phyloP scores from a whole-genome alignment of 192 early-diverging fungal species.

The Coemansia sp. region DNA sequence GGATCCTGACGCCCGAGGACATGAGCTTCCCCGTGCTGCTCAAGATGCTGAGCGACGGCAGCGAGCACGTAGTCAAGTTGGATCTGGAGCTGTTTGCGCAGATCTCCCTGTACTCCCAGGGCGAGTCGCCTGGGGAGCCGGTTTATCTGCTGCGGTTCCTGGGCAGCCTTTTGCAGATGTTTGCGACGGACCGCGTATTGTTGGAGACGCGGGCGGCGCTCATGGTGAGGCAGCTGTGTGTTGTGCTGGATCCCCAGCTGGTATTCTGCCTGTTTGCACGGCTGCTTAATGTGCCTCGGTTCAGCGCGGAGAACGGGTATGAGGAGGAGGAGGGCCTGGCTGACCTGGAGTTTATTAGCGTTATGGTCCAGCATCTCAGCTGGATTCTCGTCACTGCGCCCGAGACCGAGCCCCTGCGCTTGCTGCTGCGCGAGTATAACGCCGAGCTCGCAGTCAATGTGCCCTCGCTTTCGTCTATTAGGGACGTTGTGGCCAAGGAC shows the following conservation, averaged over 20 bases:
- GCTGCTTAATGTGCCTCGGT: constrained; percentile 65
- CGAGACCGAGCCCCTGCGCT: constrained; percentile 79
- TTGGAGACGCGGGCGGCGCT: constrained; percentile 87
- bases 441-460: constrained; percentile 39
- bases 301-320: constrained; percentile 5
- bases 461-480: constrained; percentile 12
- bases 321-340: constrained; percentile 6
- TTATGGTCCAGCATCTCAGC: constrained; percentile 98
- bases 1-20: constrained; percentile 87
- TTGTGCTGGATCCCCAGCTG: constrained; percentile 84
- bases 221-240: constrained; percentile 91
- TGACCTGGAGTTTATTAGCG: constrained; percentile 82
- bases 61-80: constrained; percentile 91
- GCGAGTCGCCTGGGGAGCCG: constrained; percentile 3
- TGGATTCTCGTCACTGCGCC: constrained; percentile 94
- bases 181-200: constrained; percentile 83
- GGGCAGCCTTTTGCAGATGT: constrained; percentile 82
- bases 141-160: constrained; percentile 86
- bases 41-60: constrained; percentile 88
- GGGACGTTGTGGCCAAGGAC: constrained; percentile 1
- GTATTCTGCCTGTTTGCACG: constrained; percentile 88
- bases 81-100: constrained; percentile 95
- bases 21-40: constrained; percentile 83
- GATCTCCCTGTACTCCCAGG: constrained; percentile 72
- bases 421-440: constrained; percentile 78